Percentiles rank a stretch among this genome's conserved stretches.
phyloP scores from a whole-genome alignment of 805 yeast genomes.

The Cyberlindnera amylophila region DNA sequence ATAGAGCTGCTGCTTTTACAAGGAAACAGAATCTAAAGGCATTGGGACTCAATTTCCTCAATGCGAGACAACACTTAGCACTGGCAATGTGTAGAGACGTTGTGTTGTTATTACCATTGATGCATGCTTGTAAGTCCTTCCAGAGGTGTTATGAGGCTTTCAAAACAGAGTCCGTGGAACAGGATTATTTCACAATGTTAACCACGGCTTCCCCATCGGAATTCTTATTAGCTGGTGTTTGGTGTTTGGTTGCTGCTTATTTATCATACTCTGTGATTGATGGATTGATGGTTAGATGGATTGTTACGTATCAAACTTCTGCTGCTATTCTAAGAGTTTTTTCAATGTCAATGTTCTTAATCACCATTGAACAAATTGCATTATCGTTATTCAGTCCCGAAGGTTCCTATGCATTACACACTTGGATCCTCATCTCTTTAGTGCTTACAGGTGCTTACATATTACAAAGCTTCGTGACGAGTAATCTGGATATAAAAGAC shows the following conservation, averaged over 20 bases:
- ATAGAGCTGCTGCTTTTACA: slow-evolving; percentile 11
- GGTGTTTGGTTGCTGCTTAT: slow-evolving; percentile 90
- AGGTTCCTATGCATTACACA: slow-evolving; percentile 71
- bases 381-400: slow-evolving; percentile 67
- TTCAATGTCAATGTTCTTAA: slow-evolving; percentile 71
- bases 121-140: slow-evolving; percentile 47
- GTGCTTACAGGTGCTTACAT: slow-evolving; percentile 76
- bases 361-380: slow-evolving; percentile 65
- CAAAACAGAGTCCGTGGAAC: slow-evolving; percentile 1
- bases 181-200: slow-evolving; percentile 21
- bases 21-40: slow-evolving; percentile 38
- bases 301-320: slow-evolving; percentile 79
- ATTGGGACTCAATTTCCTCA: slow-evolving; percentile 65
- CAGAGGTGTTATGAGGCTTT: slow-evolving; percentile 18
- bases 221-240: slow-evolving; percentile 76
- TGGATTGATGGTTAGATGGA: slow-evolving; percentile 90
- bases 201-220: slow-evolving; percentile 72
- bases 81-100: slow-evolving; percentile 77
- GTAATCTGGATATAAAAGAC: slow-evolving; percentile 50
- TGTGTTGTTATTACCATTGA: slow-evolving; percentile 63
- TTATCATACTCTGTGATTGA: slow-evolving; percentile 80
- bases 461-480: slow-evolving; percentile 83
- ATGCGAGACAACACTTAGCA: slow-evolving; percentile 71
- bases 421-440: slow-evolving; percentile 91
- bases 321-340: slow-evolving; percentile 88